These are phyloP conservation scores for Helianthus tuberosus DNA, from an alignment of 129 eudicot genomes.

Conservation along the genomic window DNA sequence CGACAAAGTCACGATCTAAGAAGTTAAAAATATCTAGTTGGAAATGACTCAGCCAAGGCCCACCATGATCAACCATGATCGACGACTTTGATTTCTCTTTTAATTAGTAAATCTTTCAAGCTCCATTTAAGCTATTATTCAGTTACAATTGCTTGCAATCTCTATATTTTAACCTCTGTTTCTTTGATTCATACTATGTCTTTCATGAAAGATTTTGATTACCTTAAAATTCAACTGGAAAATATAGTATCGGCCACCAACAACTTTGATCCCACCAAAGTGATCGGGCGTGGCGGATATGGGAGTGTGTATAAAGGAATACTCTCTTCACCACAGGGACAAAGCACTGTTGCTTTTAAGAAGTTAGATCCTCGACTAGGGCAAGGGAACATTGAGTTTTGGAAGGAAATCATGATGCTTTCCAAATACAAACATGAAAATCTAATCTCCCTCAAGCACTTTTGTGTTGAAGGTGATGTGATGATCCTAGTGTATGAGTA, in stretches of 20 bases:
- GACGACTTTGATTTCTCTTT: no score
- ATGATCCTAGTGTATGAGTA: conserved; percentile 1
- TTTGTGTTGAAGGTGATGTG: conserved; percentile 1
- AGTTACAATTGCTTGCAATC: no score
- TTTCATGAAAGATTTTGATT: not conserved
- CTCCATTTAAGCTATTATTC: no score
- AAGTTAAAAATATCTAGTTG: no score
- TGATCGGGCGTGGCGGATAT: not conserved
- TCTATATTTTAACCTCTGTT: no score
- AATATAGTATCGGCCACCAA: conserved; percentile 6
- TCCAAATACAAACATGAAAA: conserved; percentile 5
- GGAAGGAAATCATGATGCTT: conserved; percentile 20
- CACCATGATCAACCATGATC: no score
- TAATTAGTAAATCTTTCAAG: no score
- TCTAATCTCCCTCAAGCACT: not conserved
- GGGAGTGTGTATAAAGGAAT: conserved; percentile 5
- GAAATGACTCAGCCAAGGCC: no score
- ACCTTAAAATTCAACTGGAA: conserved; percentile 11
- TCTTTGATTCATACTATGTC: no score
- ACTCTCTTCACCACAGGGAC: conserved; percentile 1
- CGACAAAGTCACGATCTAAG: no score
- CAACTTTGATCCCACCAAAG: conserved; percentile 5
- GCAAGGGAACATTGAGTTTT: conserved; percentile 18
- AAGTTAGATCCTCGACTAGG: conserved; percentile 3
- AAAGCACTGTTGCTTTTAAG: conserved; percentile 4